Percentiles rank a stretch among this genome's conserved stretches.
These are phyloP conservation scores for Podaxis rugospora DNA, from an alignment of 768 basidiomycete genomes.

Conservation along the genomic window DNA sequence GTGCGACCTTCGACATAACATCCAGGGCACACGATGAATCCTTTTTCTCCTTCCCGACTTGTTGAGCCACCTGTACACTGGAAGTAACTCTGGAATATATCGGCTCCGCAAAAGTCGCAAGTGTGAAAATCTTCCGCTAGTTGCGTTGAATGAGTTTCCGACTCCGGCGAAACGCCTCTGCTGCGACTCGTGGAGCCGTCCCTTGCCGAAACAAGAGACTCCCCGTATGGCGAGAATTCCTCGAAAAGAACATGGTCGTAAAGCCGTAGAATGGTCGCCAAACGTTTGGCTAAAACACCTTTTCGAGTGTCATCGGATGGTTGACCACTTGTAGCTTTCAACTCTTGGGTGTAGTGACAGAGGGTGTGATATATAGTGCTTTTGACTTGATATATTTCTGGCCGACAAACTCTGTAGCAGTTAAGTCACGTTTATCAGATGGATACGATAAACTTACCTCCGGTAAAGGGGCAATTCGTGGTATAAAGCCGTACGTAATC, in stretches of 20 bases:
- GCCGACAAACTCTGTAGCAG: constrained; percentile 64
- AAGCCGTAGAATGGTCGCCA: constrained; percentile 36
- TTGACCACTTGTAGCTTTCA: constrained; percentile 14
- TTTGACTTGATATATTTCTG: constrained; percentile 74
- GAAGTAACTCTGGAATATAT: constrained; percentile 81
- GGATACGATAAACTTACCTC: constrained; percentile 40
- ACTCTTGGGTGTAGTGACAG: constrained; percentile 25
- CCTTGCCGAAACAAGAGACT: not conserved
- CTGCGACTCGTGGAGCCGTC: not conserved
- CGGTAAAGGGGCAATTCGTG: constrained; percentile 79
- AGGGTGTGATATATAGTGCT: constrained; percentile 57
- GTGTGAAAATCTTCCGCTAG: constrained; percentile 26
- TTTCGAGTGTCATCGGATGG: not conserved
- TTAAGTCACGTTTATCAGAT: not conserved
- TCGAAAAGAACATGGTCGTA: constrained; percentile 50
- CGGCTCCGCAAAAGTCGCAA: constrained; percentile 80
- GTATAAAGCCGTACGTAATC: constrained; percentile 54
- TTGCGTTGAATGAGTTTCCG: constrained; percentile 10
- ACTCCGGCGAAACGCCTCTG: constrained; percentile 7
- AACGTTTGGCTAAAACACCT: constrained; percentile 14
- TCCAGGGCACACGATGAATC: constrained; percentile 55
- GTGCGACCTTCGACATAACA: constrained; percentile 78
- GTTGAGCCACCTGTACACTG: constrained; percentile 53
- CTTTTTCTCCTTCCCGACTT: constrained; percentile 27
- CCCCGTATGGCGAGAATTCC: constrained; percentile 28